These are phyloP conservation scores for Metschnikowia borealis DNA, from an alignment of 805 yeast species.

Conservation along the genomic window DNA sequence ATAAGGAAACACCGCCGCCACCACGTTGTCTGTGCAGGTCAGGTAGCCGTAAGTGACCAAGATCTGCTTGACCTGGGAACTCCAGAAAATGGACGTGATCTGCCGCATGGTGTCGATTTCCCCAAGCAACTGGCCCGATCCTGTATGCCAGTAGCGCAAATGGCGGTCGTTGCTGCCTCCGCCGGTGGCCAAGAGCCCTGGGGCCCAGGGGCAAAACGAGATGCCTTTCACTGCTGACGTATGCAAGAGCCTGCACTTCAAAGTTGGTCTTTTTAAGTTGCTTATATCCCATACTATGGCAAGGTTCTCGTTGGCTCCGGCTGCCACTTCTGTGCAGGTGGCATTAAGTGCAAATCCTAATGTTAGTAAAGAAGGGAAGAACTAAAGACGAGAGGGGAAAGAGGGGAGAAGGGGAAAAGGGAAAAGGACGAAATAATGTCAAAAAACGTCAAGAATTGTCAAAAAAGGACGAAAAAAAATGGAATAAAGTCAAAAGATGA, in stretches of 20 bases:
- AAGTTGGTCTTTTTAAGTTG: constrained; percentile 30
- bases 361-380: constrained; percentile 17
- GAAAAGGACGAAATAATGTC: too few relatives aligned
- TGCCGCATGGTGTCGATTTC: constrained; percentile 62
- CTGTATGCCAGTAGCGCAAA: constrained; percentile 85
- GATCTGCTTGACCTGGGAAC: constrained; percentile 55
- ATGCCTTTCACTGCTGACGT: constrained; percentile 87
- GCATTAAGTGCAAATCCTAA: constrained; percentile 57
- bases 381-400: background rate
- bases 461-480: too few relatives aligned
- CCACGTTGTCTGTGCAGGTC: constrained; percentile 32
- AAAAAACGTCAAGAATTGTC: too few relatives aligned
- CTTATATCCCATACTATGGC: constrained; percentile 73
- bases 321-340: constrained; percentile 55
- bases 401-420: background rate
- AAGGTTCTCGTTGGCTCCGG: constrained; percentile 82
- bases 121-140: constrained; percentile 65
- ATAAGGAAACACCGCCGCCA: constrained; percentile 61
- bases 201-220: constrained; percentile 89
- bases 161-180: constrained; percentile 82
- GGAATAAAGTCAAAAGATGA: background rate
- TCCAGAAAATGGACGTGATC: constrained; percentile 79
- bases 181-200: constrained; percentile 78
- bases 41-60: constrained; percentile 84
- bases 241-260: constrained; percentile 55